These are phyloP conservation scores for Amauroascus niger DNA, from an alignment of 2,329 filamentous ascomycete genomes.

Conservation along the genomic window DNA sequence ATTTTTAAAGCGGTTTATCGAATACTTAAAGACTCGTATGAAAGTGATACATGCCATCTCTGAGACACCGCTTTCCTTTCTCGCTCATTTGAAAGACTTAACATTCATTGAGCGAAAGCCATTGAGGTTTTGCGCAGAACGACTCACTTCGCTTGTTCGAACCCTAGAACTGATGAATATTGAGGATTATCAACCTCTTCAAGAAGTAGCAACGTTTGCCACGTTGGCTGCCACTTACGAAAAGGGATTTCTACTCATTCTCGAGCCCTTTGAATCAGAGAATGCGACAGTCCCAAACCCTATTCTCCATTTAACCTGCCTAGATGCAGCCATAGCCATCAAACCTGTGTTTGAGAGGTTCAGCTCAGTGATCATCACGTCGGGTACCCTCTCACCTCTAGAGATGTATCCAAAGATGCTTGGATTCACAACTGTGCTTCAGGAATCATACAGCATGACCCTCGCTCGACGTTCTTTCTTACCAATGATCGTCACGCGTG, in stretches of 20 bases:
- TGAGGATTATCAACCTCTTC: constrained; percentile 91
- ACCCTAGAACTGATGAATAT: constrained; percentile 95
- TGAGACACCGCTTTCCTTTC: constrained; percentile 88
- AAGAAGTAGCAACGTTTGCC: constrained; percentile 95
- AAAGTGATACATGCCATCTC: constrained; percentile 96
- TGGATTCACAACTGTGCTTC: constrained; percentile 80
- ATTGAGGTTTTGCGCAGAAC: constrained; percentile 82
- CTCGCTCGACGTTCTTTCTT: constrained; percentile 88
- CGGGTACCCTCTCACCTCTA: constrained; percentile 87
- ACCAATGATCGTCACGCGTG: constrained; percentile 93
- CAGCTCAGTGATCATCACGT: constrained; percentile 96
- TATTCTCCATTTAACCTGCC: constrained; percentile 90
- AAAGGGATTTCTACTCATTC: constrained; percentile 85
- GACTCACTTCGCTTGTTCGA: constrained; percentile 83
- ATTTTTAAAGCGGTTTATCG: constrained; percentile 92
- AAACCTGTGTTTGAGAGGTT: constrained; percentile 96
- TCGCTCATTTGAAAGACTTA: constrained; percentile 84
- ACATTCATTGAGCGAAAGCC: constrained; percentile 98
- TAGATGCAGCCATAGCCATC: constrained; percentile 96
- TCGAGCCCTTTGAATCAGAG: constrained; percentile 96
- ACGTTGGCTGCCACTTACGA: constrained; percentile 95
- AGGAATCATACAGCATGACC: constrained; percentile 97
- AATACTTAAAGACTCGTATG: constrained; percentile 97
- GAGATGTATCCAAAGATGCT: constrained; percentile 99
- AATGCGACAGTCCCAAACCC: constrained; percentile 93